Conservation (phyloP, 164 flowering plant genomes). For the Amborella trichopoda region DNA sequence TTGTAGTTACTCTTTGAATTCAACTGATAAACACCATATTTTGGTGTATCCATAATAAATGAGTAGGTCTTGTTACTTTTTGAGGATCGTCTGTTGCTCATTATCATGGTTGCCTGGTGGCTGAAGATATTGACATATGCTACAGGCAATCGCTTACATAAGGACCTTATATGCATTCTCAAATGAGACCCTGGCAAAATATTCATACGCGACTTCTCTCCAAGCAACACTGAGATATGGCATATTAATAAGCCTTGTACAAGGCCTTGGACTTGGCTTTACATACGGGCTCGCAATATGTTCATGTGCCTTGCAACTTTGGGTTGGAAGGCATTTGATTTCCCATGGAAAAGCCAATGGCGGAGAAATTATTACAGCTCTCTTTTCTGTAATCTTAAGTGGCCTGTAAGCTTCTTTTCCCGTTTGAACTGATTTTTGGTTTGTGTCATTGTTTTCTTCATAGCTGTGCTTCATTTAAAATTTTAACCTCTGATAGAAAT, state of each 20-base stretch:
- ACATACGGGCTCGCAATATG: constrained; percentile 99
- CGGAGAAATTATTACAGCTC: constrained; percentile 79
- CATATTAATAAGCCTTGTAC: constrained; percentile 93
- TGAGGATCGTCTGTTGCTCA: no score
- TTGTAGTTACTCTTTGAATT: no score
- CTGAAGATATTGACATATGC: no score
- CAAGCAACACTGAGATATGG: constrained; percentile 98
- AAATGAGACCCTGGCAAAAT: constrained; percentile 93
- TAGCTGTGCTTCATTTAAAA: no score
- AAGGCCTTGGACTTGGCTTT: constrained; percentile 99
- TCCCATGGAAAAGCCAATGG: constrained; percentile 58
- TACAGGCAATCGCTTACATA: constrained; percentile 89
- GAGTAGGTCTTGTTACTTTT: no score
- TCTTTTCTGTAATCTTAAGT: constrained; percentile 88
- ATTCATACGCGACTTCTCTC: constrained; percentile 95
- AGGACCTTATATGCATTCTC: constrained; percentile 91
- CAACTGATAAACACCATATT: no score
- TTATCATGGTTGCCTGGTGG: no score
- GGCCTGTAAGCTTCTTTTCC: constrained; percentile 67
- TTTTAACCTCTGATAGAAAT: no score
- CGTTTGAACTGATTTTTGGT: constrained; percentile 1
- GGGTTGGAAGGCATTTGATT: constrained; percentile 89
- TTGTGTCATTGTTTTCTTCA: not conserved
- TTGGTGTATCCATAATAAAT: no score
- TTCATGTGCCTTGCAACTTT: constrained; percentile 95